phyloP scores from a whole-genome alignment of 176 grass and related monocot species.

The Raddia guianensis region DNA sequence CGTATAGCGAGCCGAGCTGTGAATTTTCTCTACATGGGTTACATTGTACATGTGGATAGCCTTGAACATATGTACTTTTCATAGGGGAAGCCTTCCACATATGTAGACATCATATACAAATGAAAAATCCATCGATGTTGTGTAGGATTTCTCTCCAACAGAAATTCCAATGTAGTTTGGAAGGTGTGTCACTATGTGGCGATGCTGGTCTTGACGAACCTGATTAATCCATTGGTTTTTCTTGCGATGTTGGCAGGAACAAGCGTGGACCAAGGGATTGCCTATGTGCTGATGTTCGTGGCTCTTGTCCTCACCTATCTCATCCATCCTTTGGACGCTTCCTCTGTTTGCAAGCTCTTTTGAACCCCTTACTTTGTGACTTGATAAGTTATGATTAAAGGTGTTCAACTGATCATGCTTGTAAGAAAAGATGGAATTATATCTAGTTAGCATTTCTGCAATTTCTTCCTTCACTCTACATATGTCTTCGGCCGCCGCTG shows the following conservation, averaged over 20 bases:
- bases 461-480: neutral
- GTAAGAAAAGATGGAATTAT: neutral
- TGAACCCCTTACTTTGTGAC: conserved; percentile 28
- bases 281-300: conserved; percentile 53
- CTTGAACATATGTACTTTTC: too few species aligned
- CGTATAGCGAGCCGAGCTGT: too few species aligned
- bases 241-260: conserved; percentile 42
- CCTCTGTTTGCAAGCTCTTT: conserved; percentile 36
- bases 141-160: too few species aligned
- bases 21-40: too few species aligned
- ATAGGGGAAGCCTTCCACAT: too few species aligned
- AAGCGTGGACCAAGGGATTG: conserved; percentile 57
- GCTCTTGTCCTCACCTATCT: conserved; percentile 58
- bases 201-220: neutral
- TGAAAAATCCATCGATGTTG: too few species aligned
- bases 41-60: too few species aligned
- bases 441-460: neutral
- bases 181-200: neutral
- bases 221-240: neutral
- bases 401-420: neutral
- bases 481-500: neutral
- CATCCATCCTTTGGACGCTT: conserved; percentile 55
- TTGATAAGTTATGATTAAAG: neutral
- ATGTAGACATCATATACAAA: too few species aligned
- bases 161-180: conserved; percentile 3